Evolutionary conservation across 805 yeast genomes (phyloP).

Genomic region (Isabelozyma pseudorhagii): DNA sequence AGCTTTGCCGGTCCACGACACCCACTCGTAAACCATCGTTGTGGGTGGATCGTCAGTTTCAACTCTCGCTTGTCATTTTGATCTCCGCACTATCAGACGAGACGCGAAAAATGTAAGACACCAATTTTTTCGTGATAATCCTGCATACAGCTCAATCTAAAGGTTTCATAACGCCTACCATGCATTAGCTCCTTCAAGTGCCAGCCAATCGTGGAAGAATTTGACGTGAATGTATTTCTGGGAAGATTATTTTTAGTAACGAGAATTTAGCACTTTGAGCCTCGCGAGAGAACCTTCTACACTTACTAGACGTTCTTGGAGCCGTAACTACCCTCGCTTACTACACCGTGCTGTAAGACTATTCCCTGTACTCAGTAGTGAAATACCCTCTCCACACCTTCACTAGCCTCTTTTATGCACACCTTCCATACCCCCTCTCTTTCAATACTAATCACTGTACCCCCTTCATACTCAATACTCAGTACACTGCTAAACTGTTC

Average conservation of each 20-base stretch:
- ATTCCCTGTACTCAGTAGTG: too few relatives aligned
- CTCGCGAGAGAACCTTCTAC: background rate
- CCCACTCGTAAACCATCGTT: background rate
- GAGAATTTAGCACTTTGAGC: background rate
- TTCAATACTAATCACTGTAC: background rate
- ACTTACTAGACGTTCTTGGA: too few relatives aligned
- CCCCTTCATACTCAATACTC: background rate
- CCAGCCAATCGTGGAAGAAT: background rate
- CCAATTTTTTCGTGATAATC: background rate
- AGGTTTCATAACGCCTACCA: too few relatives aligned
- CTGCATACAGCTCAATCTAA: background rate
- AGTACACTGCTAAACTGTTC: too few relatives aligned
- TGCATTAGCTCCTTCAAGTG: background rate
- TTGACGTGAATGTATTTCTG: background rate
- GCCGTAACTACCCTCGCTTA: too few relatives aligned
- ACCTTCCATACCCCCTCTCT: background rate
- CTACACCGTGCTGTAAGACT: too few relatives aligned
- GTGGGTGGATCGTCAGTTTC: background rate
- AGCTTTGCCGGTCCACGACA: too few relatives aligned
- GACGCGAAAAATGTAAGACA: background rate
- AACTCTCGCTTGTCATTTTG: background rate
- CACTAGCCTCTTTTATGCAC: background rate
- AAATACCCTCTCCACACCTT: background rate
- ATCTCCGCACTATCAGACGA: conserved; percentile 2
- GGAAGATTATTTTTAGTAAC: too few relatives aligned